Percentiles rank a stretch among this genome's conserved stretches.
phyloP scores from a whole-genome alignment of 192 early-diverging fungal genomes.

The Cetraspora pellucida region DNA sequence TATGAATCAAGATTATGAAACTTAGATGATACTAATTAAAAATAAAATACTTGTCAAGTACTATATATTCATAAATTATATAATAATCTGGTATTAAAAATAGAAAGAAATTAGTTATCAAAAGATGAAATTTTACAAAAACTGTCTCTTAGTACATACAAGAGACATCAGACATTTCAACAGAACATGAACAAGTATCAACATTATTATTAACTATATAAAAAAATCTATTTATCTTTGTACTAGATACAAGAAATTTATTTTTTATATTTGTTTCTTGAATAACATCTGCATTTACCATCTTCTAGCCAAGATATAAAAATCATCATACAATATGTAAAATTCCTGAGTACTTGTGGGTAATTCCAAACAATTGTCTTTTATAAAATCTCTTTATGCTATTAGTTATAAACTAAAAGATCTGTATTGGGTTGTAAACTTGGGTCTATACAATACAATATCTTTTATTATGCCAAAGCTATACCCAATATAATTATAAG shows the following conservation, averaged over 20 bases:
- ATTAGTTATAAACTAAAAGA: not conserved
- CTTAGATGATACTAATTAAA: too few species aligned
- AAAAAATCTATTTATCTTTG: not conserved
- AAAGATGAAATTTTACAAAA: not conserved
- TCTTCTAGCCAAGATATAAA: not conserved
- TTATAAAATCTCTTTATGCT: slow-evolving; percentile 2
- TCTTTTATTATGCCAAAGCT: not conserved
- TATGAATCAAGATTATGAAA: too few species aligned
- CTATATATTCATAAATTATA: not conserved
- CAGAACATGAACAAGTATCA: not conserved
- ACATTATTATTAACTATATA: not conserved
- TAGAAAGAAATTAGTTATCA: not conserved
- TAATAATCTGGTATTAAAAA: not conserved
- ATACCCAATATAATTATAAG: not conserved
- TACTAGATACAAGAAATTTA: not conserved
- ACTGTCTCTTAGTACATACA: not conserved
- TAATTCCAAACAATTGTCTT: not conserved
- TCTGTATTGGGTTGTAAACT: not conserved
- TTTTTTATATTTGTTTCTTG: not conserved
- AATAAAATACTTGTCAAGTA: not conserved
- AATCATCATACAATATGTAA: not conserved
- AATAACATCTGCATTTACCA: not conserved
- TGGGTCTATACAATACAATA: not conserved
- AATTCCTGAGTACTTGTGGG: not conserved
- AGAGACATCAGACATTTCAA: not conserved